Base-by-base conservation (phyloP, 805 yeast genomes). In the Lipomyces starkeyi region DNA sequence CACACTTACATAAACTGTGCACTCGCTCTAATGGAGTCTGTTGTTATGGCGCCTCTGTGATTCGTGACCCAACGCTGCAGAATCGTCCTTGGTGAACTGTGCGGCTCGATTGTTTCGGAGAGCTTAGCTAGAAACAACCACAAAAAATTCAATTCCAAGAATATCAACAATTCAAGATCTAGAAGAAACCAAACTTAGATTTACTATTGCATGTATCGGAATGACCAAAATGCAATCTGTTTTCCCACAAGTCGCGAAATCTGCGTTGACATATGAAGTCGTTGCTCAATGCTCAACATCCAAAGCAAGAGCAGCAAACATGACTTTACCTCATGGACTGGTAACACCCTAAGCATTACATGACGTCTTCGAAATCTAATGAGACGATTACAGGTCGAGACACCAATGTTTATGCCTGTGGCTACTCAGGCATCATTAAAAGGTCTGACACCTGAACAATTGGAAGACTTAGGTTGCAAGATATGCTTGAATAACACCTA, bases 401-500 rank as follows among this genome's bases (percentile, higher is more conserved):
- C 84, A 2, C 84, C 84, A 2, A 82, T 81, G 76, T 82, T 81
- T 72, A 82, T 82, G 83, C 84, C 84, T 0, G 84, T 81, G 2
- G 84, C 83, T 58, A 81, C 84, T 27, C 84, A 82, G 74, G 84
- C 84, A 5, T 78, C 84, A 5, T 75, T 82, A 49, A 82, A 82
- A 70, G 84, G 84, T 11, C 73, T 82, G 54, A 82, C 84, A 2
- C 78, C 81, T 8, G 80, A 80, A 62, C 84, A 82, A 73, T 77
- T 82, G 43, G 76, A 75, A 14, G 75, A 74, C 53, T 74, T 82
- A 55, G 81, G 78, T 53, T 82, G 84, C 73, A 79, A 79, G 59
- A 77, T 82, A 43, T 82, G 83, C 64, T 74, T 82, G 55, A 82
- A 82, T 70, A 82, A 82, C 64, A 82, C 84, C 1, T 82, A 82